Percentiles rank a stretch among this genome's conserved stretches.
These are phyloP conservation scores for Hypoxylon sp. DNA, from an alignment of 2,329 filamentous ascomycete genomes.

Conservation along the genomic window DNA sequence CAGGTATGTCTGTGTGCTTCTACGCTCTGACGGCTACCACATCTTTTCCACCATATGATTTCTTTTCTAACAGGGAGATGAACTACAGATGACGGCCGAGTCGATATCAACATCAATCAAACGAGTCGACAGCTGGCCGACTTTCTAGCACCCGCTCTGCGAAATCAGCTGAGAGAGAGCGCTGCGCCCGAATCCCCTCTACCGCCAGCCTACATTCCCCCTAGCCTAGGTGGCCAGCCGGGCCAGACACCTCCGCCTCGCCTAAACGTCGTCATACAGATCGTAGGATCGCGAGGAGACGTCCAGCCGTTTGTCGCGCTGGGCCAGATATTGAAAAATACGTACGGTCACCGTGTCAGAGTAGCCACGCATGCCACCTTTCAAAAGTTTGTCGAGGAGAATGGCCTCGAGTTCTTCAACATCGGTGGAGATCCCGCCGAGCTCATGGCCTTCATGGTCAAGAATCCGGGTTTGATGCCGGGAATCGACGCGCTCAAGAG, in stretches of 20 bases:
- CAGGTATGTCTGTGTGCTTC: constrained; percentile 52
- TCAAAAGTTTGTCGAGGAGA: constrained; percentile 58
- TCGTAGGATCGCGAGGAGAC: constrained; percentile 61
- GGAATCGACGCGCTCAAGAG: constrained; percentile 71
- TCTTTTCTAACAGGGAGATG: constrained; percentile 17
- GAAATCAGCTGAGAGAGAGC: constrained; percentile 63
- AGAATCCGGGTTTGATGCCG: constrained; percentile 77
- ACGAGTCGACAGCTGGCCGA: constrained; percentile 70
- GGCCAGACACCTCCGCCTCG: constrained; percentile 49
- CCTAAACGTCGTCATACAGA: constrained; percentile 64
- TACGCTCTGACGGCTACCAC: too few species aligned
- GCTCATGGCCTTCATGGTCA: constrained; percentile 72
- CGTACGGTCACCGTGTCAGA: constrained; percentile 62
- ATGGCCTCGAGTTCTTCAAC: constrained; percentile 64
- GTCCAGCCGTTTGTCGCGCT: constrained; percentile 68
- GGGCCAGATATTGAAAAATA: constrained; percentile 56
- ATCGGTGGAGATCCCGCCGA: constrained; percentile 65
- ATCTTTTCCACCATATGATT: neutral
- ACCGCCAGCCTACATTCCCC: constrained; percentile 75
- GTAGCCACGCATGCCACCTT: constrained; percentile 65
- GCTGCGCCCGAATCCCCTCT: constrained; percentile 52
- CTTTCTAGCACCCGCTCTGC: constrained; percentile 70
- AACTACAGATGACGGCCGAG: constrained; percentile 71
- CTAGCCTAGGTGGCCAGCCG: constrained; percentile 72
- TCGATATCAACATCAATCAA: constrained; percentile 82